A percentile compares a stretch with the other conserved stretches of the same genome.
These are phyloP conservation scores for Tympanopsis confertula DNA, from an alignment of 2,329 filamentous ascomycete genomes.

Conservation along the genomic window DNA sequence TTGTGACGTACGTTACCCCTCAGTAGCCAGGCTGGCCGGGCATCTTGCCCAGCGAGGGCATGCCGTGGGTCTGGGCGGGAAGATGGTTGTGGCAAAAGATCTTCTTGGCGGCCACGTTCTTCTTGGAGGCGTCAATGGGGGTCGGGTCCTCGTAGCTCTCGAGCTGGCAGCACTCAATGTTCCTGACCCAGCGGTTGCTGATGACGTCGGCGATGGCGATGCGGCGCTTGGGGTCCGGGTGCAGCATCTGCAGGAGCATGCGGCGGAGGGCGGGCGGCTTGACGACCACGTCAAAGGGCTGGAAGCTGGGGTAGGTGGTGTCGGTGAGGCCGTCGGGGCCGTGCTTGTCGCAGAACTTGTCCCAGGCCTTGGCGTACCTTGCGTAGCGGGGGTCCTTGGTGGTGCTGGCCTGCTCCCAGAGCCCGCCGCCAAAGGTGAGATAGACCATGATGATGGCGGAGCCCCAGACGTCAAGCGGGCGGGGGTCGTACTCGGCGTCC, in stretches of 20 bases:
- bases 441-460: constrained; percentile 74
- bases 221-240: constrained; percentile 63
- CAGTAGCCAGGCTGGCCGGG: constrained; percentile 42
- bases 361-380: constrained; percentile 55
- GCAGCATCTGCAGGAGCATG: constrained; percentile 69
- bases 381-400: constrained; percentile 46
- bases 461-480: constrained; percentile 76
- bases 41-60: constrained; percentile 41
- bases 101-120: constrained; percentile 30
- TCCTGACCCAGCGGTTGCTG: constrained; percentile 61
- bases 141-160: constrained; percentile 57
- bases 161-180: constrained; percentile 67
- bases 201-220: constrained; percentile 59
- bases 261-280: constrained; percentile 59
- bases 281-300: constrained; percentile 51
- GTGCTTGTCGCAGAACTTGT: constrained; percentile 50
- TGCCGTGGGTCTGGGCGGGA: constrained; percentile 30
- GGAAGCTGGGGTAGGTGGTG: constrained; percentile 52
- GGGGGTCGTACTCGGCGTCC: constrained; percentile 55
- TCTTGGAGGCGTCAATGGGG: constrained; percentile 53
- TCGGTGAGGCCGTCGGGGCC: constrained; percentile 32
- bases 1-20: too few relatives aligned
- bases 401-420: constrained; percentile 58
- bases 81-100: constrained; percentile 49
- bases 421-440: constrained; percentile 58